Base-by-base conservation (phyloP, 2,329 filamentous ascomycete species). In the Diaporthe ampelina region DNA sequence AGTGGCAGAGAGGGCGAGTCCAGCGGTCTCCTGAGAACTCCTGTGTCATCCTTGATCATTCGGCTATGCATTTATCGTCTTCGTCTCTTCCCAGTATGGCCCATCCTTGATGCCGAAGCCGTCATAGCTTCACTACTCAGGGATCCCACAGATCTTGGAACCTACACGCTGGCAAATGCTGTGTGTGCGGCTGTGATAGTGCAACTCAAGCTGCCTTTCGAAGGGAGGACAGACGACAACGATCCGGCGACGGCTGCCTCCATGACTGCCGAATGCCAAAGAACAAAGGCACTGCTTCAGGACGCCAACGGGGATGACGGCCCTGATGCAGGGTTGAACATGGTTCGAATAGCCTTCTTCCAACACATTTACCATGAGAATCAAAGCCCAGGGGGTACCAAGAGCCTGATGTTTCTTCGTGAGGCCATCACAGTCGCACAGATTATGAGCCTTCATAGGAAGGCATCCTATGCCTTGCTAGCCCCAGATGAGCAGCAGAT, bases 291-390 rank as follows among this genome's bases (percentile, higher is more conserved):
- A 61, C 15, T 56, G 1, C 63, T 78, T 15, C 76, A 78, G 70
- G 69, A 61, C 9, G 63, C 48, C 11, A 76, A 79, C 48, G 78
- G 78, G 5, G 71, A 73, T 17, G 48, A 76, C 80, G 29, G 81
- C 80, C 35, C 81, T 79, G 29, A 78, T 77, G 19, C 81, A 50
- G 83, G 81, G 21, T 79, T 89, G 26, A 83, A 87, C 65, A 81
- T 80, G 45, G 76, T 89, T 4, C 82, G 86, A 6, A 85, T 85
- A 2, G 85, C 86, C 0, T 89, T 89, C 76, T 89, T 88, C 63
- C 79, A 89, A 24, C 87, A 89, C 76, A 85, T 88, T 15, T 88
- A 87, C 70, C 84, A 88, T 76, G 87, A 89, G 77, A 88, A 89
- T 70, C 82, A 85, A 73, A 76, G 81, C 13, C 81, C 86, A 0